Evolutionary conservation across 208 protist genomes (phyloP).

Genomic region (Tritrichomonas foetus): DNA sequence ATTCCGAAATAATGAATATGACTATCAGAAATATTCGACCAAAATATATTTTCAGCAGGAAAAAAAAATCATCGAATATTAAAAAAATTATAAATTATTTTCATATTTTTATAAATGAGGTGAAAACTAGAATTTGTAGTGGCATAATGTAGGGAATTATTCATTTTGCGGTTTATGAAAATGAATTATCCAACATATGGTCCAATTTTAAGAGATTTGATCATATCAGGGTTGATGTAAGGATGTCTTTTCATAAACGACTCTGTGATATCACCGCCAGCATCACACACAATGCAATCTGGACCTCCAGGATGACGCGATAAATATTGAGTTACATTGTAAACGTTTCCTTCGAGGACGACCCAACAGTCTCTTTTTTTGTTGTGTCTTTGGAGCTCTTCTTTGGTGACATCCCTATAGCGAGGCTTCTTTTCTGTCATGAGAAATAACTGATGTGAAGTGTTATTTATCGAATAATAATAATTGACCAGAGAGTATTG

Average conservation of each 20-base stretch:
- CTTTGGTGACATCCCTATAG: background rate
- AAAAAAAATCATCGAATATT: too few species aligned
- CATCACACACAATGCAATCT: background rate
- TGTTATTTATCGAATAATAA: background rate
- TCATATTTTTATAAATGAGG: too few species aligned
- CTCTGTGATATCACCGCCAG: background rate
- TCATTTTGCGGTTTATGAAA: too few species aligned
- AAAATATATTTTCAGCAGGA: too few species aligned
- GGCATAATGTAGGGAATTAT: too few species aligned
- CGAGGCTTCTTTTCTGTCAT: too few species aligned
- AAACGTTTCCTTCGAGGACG: constrained; percentile 44
- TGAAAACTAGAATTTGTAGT: too few species aligned
- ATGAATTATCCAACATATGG: background rate
- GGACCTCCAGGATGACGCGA: background rate
- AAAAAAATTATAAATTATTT: too few species aligned
- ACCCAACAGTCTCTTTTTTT: constrained; percentile 47
- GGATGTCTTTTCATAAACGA: background rate
- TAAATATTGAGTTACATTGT: constrained; percentile 42
- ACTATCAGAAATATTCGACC: too few species aligned
- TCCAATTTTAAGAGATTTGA: background rate
- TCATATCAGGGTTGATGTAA: background rate
- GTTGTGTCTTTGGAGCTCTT: constrained; percentile 45
- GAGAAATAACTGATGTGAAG: too few species aligned
- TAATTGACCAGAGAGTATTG: background rate
- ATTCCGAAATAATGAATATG: too few species aligned